Evolutionary conservation across 2,329 filamentous ascomycete species (phyloP), one percentile per base, ranked within the genome.

Genomic region (Pyrenophora teres): DNA sequence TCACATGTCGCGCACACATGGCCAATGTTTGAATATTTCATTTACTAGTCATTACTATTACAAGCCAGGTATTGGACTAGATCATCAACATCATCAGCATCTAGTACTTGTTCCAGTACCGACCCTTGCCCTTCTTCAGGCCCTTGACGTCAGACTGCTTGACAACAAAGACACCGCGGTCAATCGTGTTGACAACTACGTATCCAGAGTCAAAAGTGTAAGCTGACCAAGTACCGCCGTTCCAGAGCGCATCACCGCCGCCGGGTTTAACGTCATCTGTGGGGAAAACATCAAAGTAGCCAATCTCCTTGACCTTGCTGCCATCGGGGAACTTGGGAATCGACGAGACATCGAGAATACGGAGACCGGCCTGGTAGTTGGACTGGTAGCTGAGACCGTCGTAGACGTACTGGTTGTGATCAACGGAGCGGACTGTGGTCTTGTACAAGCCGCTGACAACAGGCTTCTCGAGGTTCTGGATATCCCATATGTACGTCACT

Each of bases 111-210:
- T 64, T 59, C 33, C 54, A 63, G 62, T 62, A 65, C 53, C 65
- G 57, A n/a, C 67, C 60, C 59, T 63, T 64, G 31, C 67, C 65
- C 49, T 56, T 56, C 12, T 62, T 64, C 38, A n/a, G 18, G 23
- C 62, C 63, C 47, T 49, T 67, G 10, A 52, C 40, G 36, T 52
- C 50, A 1, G 45, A 40, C 21, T 67, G 56, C 60, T 67, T 71
- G 7, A 72, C 67, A 16, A 73, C 67, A 54, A 74, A 74, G 13
- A 63, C 71, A 53, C 71, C 71, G 25, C 71, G 65, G 52, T 81
- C 79, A 53, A 81, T 80, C 2, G 77, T 80, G 63, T 81, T 81
- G 43, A 80, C 66, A 12, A 80, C 70, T 36, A 80, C 72, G 53
- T 62, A 77, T 6, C 76, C 76, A 37, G 67, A 73, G 27, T 70